Conservation (phyloP, 2,329 filamentous ascomycete genomes). For the Calycina herbarum region DNA sequence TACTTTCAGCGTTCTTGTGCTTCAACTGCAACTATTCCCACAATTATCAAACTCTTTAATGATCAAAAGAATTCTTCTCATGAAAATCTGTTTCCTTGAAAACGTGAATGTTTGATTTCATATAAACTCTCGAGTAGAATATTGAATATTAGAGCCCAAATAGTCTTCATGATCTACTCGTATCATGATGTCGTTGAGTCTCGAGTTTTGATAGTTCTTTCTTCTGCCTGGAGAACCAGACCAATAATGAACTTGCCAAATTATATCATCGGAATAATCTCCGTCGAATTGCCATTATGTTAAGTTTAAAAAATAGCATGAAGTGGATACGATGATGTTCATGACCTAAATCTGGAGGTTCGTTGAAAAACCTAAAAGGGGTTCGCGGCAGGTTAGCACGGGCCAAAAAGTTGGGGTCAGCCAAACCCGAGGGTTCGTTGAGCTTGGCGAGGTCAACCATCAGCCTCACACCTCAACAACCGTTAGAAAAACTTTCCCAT, state of each 20-base stretch:
- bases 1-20: conserved; percentile 34
- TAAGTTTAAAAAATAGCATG: too few species aligned
- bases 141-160: too few species aligned
- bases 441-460: conserved; percentile 4
- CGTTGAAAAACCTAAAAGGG: background rate
- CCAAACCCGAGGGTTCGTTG: background rate
- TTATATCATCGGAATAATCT: too few species aligned
- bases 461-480: conserved; percentile 4
- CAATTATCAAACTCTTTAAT: conserved; percentile 12
- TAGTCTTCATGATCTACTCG: too few species aligned
- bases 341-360: too few species aligned
- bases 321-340: background rate
- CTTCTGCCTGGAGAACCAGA: too few species aligned
- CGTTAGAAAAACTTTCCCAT: background rate
- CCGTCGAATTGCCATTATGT: too few species aligned
- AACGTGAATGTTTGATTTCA: too few species aligned
- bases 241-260: too few species aligned
- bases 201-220: too few species aligned
- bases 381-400: background rate
- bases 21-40: conserved; percentile 26
- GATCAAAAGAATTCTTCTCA: background rate
- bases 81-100: background rate
- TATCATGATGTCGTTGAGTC: too few species aligned
- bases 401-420: background rate
- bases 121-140: too few species aligned